Evolutionary conservation across 164 flowering plant species (phyloP).

Genomic region (Protea cynaroides): DNA sequence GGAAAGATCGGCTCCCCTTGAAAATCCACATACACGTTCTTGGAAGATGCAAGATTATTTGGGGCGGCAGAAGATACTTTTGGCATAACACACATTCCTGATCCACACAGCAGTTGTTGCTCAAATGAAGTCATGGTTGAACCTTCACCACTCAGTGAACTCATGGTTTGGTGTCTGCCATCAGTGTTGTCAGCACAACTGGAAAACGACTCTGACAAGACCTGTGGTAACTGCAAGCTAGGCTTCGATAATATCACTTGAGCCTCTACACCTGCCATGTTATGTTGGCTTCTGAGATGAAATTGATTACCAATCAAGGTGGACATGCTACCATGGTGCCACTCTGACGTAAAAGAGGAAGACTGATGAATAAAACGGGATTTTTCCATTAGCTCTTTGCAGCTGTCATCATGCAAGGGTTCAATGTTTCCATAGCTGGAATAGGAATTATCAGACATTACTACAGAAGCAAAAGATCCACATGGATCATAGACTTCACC

Average conservation of each 20-base stretch:
- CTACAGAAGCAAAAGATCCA: slow-evolving; percentile 29
- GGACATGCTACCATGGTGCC: slow-evolving; percentile 10
- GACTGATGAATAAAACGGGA: slow-evolving; percentile 11
- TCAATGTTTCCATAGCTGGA: slow-evolving; percentile 17
- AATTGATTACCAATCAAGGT: slow-evolving; percentile 10
- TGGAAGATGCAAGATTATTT: slow-evolving; percentile 10
- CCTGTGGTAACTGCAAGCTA: slow-evolving; percentile 17
- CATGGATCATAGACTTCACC: slow-evolving; percentile 22
- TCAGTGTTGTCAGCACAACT: slow-evolving; percentile 6
- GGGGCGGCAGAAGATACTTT: slow-evolving; percentile 14
- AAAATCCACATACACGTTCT: slow-evolving; percentile 11
- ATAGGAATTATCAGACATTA: slow-evolving; percentile 23
- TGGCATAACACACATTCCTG: slow-evolving; percentile 15
- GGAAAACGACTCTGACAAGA: slow-evolving; percentile 14
- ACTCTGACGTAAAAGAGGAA: slow-evolving; percentile 14
- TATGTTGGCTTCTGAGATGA: slow-evolving; percentile 13
- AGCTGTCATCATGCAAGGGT: slow-evolving; percentile 10
- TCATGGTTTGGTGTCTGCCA: slow-evolving; percentile 22
- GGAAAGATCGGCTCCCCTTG: slow-evolving; percentile 15
- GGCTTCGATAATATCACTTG: slow-evolving; percentile 21
- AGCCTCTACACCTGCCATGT: slow-evolving; percentile 12
- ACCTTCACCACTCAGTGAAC: slow-evolving; percentile 29
- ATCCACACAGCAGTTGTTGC: slow-evolving; percentile 26
- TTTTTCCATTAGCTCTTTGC: slow-evolving; percentile 19
- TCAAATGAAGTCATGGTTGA: slow-evolving; percentile 37